Evolutionary conservation across 2,329 filamentous ascomycete genomes (phyloP).

Genomic region (Thielaviopsis punctulata): DNA sequence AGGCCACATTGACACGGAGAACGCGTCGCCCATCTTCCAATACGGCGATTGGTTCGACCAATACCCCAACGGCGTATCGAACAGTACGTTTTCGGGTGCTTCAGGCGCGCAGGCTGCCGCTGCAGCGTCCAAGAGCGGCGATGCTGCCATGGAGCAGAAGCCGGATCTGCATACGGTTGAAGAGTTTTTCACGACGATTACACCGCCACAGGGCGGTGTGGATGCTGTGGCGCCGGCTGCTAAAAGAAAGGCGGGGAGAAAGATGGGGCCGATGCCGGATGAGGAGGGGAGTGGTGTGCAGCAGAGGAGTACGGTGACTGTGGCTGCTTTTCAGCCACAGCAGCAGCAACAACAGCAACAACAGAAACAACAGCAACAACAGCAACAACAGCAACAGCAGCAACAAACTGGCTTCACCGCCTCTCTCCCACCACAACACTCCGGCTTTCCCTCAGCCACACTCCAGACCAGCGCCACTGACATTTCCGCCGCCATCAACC

Average conservation of each 20-base stretch:
- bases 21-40: slow-evolving; percentile 50
- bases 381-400: slow-evolving; percentile 10
- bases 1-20: slow-evolving; percentile 1
- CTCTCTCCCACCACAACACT: slow-evolving; percentile 16
- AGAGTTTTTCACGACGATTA: slow-evolving; percentile 76
- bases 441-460: background rate
- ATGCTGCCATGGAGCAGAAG: slow-evolving; percentile 77
- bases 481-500: slow-evolving; percentile 24
- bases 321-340: background rate
- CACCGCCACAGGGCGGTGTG: slow-evolving; percentile 40
- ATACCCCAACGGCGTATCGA: slow-evolving; percentile 81
- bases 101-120: slow-evolving; percentile 17
- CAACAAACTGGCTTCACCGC: slow-evolving; percentile 25
- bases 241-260: slow-evolving; percentile 21
- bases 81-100: slow-evolving; percentile 67
- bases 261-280: background rate
- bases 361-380: slow-evolving; percentile 14
- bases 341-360: slow-evolving; percentile 11
- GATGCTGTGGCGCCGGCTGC: slow-evolving; percentile 15
- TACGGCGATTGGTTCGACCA: slow-evolving; percentile 96
- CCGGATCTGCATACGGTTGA: slow-evolving; percentile 85
- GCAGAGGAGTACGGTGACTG: background rate
- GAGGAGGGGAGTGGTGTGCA: background rate
- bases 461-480: slow-evolving; percentile 7
- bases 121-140: slow-evolving; percentile 45